Percentiles rank a stretch among this genome's conserved stretches.
These are phyloP conservation scores for Phoma sp. DNA, from an alignment of 2,329 filamentous ascomycete species.

Conservation along the genomic window DNA sequence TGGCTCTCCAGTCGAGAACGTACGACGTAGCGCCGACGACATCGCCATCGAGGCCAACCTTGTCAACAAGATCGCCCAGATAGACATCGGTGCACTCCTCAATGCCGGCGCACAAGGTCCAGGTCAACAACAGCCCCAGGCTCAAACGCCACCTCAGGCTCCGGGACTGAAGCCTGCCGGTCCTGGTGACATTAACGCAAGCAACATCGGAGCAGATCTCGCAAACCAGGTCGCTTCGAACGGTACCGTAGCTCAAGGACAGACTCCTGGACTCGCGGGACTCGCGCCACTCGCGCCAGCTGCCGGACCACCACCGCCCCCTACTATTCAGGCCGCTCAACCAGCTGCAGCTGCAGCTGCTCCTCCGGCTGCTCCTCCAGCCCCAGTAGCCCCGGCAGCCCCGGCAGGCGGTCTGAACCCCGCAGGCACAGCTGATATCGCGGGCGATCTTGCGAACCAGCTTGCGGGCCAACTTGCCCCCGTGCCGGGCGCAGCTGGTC, in stretches of 20 bases:
- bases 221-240: constrained; percentile 29
- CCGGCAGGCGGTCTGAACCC: constrained; percentile 7
- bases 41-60: constrained; percentile 20
- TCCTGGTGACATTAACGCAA: constrained; percentile 17
- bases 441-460: constrained; percentile 26
- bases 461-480: constrained; percentile 29
- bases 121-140: constrained; percentile 7
- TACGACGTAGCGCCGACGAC: constrained; percentile 14
- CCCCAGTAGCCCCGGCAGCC: constrained; percentile 1
- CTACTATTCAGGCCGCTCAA: constrained; percentile 2
- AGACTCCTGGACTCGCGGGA: not conserved
- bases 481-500: constrained; percentile 7
- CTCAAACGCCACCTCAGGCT: constrained; percentile 8
- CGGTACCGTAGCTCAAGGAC: constrained; percentile 16
- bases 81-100: constrained; percentile 29
- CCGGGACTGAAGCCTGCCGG: constrained; percentile 10
- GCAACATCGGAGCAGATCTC: constrained; percentile 21
- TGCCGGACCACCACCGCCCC: constrained; percentile 6
- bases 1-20: constrained; percentile 11
- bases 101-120: constrained; percentile 21
- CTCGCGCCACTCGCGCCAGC: not conserved
- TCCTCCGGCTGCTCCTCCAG: constrained; percentile 1
- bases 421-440: constrained; percentile 16
- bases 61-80: constrained; percentile 22
- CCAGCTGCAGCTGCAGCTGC: not conserved